Base-by-base conservation (phyloP, 2,329 filamentous ascomycete genomes). In the Sporothrix euskadiensis region DNA sequence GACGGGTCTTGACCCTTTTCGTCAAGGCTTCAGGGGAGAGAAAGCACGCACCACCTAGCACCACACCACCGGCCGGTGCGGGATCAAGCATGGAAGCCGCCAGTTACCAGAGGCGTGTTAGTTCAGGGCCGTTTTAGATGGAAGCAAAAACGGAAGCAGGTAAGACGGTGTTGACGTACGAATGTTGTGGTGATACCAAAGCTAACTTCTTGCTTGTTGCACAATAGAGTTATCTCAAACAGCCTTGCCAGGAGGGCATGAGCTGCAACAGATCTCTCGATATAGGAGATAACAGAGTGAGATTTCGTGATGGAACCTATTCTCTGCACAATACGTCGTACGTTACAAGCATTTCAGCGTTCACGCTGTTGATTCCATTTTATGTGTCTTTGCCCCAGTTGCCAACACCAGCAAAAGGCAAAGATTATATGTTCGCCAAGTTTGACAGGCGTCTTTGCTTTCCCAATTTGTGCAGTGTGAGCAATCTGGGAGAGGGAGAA, bases 291-390 rank as follows among this genome's bases (percentile, higher is more conserved):
- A 35, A 35, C 30, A 8, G 4, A 35, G 56, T 59, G 30, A 59
- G 56, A 59, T 59, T 14, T 35, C 30, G 56, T 59, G 56, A 35
- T 59, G 56, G 56, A 59, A 59, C 35, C 30, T 59, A 35, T 26
- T 26, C 44, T 44, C 19, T 49, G 44, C 44, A 49, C 56, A n/a
- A 14, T 5, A 35, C n/a, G n/a, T n/a, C n/a, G n/a, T n/a, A n/a
- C 16, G 30, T 32, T 26, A 56, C 56, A 59, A 59, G 56, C 56
- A 59, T 59, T 30, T 59, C n/a, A 14, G 30, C 56, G 56, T 30
- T 59, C 56, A 59, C 56, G 26, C 4, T 35, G n/a, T 44, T 65
- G 59, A 44, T 65, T 65, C 59, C 59, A 44, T 44, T 59, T 59
- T 26, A 14, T n/a, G 59, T 12, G 56, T 19, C 56, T 35, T 35